phyloP scores from a whole-genome alignment of 2,329 filamentous ascomycete species.

The Berkeleyomyces basicola region DNA sequence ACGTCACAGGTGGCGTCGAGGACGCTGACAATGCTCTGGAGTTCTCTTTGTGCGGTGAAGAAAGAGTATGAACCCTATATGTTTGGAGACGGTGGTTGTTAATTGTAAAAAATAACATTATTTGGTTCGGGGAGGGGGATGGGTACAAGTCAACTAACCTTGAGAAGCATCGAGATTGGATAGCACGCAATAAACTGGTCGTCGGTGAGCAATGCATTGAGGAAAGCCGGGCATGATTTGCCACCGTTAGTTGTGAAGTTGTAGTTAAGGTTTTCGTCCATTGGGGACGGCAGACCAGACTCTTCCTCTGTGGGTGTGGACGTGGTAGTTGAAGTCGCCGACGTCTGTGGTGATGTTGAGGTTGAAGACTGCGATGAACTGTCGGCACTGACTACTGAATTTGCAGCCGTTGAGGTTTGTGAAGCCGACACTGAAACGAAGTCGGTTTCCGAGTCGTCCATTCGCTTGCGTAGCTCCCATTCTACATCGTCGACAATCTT shows the following conservation, averaged over 20 bases:
- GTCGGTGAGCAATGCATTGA: slow-evolving; percentile 49
- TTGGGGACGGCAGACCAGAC: slow-evolving; percentile 42
- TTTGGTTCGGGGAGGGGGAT: not conserved
- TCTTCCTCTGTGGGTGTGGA: slow-evolving; percentile 18
- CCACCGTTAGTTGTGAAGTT: slow-evolving; percentile 41
- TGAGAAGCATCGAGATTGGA: slow-evolving; percentile 68
- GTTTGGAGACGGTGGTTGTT: slow-evolving; percentile 8
- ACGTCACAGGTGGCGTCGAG: slow-evolving; percentile 65
- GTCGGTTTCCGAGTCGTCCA: slow-evolving; percentile 15
- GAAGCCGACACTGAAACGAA: not conserved
- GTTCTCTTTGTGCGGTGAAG: slow-evolving; percentile 60
- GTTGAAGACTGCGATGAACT: not conserved
- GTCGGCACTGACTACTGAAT: not conserved
- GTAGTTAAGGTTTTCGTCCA: slow-evolving; percentile 46
- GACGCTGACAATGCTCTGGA: slow-evolving; percentile 55
- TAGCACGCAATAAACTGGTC: slow-evolving; percentile 56
- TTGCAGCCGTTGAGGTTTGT: not conserved
- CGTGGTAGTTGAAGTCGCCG: slow-evolving; percentile 12
- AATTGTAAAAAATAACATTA: slow-evolving; percentile 10
- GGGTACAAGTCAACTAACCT: slow-evolving; percentile 33
- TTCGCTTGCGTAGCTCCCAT: slow-evolving; percentile 17
- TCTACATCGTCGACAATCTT: slow-evolving; percentile 14
- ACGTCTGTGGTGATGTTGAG: slow-evolving; percentile 6
- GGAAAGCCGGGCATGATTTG: slow-evolving; percentile 46
- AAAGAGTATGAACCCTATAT: slow-evolving; percentile 70